These are phyloP conservation scores for Cercis canadensis DNA, from an alignment of 306 rosid genomes.

Conservation along the genomic window DNA sequence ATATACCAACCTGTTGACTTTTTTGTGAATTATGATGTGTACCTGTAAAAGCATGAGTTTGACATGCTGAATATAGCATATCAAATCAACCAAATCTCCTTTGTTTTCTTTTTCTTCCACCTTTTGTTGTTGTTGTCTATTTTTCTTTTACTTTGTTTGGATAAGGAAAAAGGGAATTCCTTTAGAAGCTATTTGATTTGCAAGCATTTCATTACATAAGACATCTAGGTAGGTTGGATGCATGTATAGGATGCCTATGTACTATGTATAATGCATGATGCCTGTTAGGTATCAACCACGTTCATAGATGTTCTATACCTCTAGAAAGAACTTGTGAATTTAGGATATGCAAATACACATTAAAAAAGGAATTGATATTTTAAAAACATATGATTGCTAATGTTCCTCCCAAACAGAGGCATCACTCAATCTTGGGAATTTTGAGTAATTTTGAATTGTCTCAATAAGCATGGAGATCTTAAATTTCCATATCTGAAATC, in stretches of 20 bases:
- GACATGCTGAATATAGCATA: slow-evolving; percentile 35
- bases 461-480: not conserved
- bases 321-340: slow-evolving; percentile 13
- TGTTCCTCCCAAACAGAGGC: slow-evolving; percentile 10
- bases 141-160: slow-evolving; percentile 1
- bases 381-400: slow-evolving; percentile 1
- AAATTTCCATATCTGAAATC: not conserved
- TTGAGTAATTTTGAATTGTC: too few species aligned
- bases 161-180: not conserved
- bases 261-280: not conserved
- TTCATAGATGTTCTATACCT: slow-evolving; percentile 8
- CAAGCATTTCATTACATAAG: slow-evolving; percentile 1
- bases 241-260: too few species aligned
- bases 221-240: too few species aligned
- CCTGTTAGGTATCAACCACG: not conserved
- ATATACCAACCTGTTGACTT: not conserved
- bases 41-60: slow-evolving; percentile 14
- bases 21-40: slow-evolving; percentile 1
- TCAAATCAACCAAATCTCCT: too few species aligned
- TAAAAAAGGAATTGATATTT: not conserved
- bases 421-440: slow-evolving; percentile 15
- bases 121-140: not conserved
- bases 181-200: slow-evolving; percentile 16
- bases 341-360: not conserved
- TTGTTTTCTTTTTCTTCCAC: not conserved